Base-by-base conservation (phyloP, 805 yeast species). In the Zygosaccharomyces lentus region DNA sequence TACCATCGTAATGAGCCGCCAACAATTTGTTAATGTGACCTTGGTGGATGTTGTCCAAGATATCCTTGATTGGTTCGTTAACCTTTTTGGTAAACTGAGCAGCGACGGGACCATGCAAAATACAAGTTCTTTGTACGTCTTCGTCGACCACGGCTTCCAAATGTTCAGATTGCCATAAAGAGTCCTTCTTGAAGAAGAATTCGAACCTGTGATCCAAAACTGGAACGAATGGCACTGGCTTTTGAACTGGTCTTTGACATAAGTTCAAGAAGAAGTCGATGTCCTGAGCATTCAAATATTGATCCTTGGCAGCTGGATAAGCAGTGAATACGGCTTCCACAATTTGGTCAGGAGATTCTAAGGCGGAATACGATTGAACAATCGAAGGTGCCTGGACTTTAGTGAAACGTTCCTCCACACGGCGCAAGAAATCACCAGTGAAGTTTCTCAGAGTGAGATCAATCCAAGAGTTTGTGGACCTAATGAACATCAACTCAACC, bases 91-190 rank as follows among this genome's bases (percentile, higher is more conserved):
- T 82, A 75, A 74, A 90, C 71, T 83, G 89, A 58, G 96, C 96
- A 59, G 99, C 96, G 56, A 93, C 98, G 43, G 99, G 99, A 59
- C 99, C 98, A 61, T 89, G 96, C 62, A 93, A 78, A 57, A 93
- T 89, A 85, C 99, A 95, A n/a, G 97, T 91, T 77, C 99, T 85
- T 70, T 90, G 90, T 52, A 93, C 98, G 67, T 93, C 99, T 61
- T 85, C 88, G 56, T 78, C 98, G 55, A 87, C 90, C 64, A 93
- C 98, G 49, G 97, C 87, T 67, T 89, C 97, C 65, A 93, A 78
- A 66, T 87, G 91, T 75, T 93, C 98, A 19, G 96, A 86, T 77
- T 93, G 99, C 99, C 99, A 93, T 67, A 93, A 77, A 25, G 98
- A 91, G 70, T 93, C 99, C 75, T 93, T 93, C 81, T 93, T 93